Evolutionary conservation across 257 asterid species (phyloP).

Genomic region (Linaria vulgaris): DNA sequence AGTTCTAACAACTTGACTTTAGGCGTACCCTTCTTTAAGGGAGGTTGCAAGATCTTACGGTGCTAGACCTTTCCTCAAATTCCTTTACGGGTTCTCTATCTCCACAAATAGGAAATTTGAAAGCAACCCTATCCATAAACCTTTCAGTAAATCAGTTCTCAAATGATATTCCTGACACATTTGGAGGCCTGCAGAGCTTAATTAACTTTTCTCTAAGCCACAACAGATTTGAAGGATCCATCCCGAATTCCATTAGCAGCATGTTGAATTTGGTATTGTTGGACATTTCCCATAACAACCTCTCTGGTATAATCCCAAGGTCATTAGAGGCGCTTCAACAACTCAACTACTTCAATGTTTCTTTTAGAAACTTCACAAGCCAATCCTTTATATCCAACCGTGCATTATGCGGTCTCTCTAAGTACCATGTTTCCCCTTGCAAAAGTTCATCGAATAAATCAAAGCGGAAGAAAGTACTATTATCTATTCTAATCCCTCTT

Average conservation of each 20-base stretch:
- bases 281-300: conserved; percentile 24
- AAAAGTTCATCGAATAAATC: background rate
- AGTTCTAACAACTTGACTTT: conserved; percentile 23
- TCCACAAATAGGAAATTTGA: conserved; percentile 4
- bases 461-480: background rate
- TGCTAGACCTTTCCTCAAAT: conserved; percentile 26
- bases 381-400: conserved; percentile 11
- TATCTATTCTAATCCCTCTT: background rate
- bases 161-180: conserved; percentile 17
- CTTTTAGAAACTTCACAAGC: conserved; percentile 11
- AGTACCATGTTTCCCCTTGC: conserved; percentile 7
- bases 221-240: conserved; percentile 23
- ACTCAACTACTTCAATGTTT: conserved; percentile 22
- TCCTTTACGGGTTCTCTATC: conserved; percentile 27
- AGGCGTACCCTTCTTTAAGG: conserved; percentile 14
- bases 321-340: too few species aligned
- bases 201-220: conserved; percentile 21
- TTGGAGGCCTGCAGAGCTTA: conserved; percentile 12
- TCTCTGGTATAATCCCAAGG: conserved; percentile 31
- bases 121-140: conserved; percentile 14
- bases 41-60: conserved; percentile 24
- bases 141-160: conserved; percentile 23
- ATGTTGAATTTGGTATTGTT: conserved; percentile 25
- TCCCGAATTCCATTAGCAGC: conserved; percentile 24
- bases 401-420: conserved; percentile 16